Evolutionary conservation across 163 green algal species (phyloP).

Genomic region (Chlorella variabilis): DNA sequence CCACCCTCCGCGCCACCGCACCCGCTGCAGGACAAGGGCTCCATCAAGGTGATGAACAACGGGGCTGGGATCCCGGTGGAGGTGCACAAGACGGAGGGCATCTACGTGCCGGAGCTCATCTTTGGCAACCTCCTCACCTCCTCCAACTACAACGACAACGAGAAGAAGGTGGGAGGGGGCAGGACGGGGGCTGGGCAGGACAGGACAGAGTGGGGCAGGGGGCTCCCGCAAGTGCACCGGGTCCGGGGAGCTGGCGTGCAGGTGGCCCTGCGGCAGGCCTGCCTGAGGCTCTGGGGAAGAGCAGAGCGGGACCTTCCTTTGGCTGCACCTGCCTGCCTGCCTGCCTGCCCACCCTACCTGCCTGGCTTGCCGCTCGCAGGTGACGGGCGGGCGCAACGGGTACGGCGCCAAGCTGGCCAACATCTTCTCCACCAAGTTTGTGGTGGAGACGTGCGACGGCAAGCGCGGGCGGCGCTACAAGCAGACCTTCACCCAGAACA

Average conservation of each 20-base stretch:
- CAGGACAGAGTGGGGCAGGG: too few species aligned
- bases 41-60: slow-evolving; percentile 96
- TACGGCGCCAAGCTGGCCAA: slow-evolving; percentile 99
- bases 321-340: too few species aligned
- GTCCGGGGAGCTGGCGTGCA: too few species aligned
- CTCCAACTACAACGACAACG: slow-evolving; percentile 98
- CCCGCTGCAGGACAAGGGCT: slow-evolving; percentile 53
- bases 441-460: slow-evolving; percentile 97
- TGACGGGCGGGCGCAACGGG: slow-evolving; percentile 97
- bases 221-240: too few species aligned
- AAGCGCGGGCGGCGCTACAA: slow-evolving; percentile 78
- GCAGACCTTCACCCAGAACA: slow-evolving; percentile 95
- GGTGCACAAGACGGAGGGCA: slow-evolving; percentile 84
- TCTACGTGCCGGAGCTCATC: slow-evolving; percentile 99
- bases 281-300: too few species aligned
- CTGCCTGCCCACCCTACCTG: background rate
- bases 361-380: slow-evolving; percentile 50
- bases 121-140: slow-evolving; percentile 99
- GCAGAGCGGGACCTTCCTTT: too few species aligned
- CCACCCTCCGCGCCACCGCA: too few species aligned
- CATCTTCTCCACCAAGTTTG: slow-evolving; percentile 99
- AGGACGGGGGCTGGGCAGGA: too few species aligned
- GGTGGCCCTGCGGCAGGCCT: too few species aligned
- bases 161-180: slow-evolving; percentile 89
- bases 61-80: slow-evolving; percentile 96